Conservation (phyloP, 768 basidiomycete genomes). For the Pleurotus djamor region DNA sequence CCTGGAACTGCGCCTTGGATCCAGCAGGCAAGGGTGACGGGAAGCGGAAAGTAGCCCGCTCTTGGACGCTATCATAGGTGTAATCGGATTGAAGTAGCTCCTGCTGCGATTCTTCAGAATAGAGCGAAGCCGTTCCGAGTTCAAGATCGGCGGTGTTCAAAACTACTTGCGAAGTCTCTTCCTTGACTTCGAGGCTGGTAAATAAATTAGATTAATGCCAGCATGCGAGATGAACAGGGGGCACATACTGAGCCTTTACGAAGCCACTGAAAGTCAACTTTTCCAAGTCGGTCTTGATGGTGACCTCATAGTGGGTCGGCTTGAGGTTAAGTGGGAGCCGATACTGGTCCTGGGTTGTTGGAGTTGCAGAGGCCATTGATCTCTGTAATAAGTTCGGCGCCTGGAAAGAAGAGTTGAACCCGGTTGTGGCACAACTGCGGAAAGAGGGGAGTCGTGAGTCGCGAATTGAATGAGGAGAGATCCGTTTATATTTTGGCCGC, state of each 20-base stretch:
- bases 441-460: background rate
- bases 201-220: background rate
- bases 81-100: conserved; percentile 44
- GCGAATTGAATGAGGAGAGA: background rate
- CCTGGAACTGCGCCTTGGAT: conserved; percentile 66
- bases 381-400: conserved; percentile 14
- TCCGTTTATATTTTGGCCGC: conserved; percentile 2
- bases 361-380: conserved; percentile 23
- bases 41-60: conserved; percentile 66
- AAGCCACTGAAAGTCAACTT: conserved; percentile 75
- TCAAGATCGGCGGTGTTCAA: conserved; percentile 66
- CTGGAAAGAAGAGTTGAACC: conserved; percentile 9
- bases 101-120: conserved; percentile 49
- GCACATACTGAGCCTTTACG: conserved; percentile 63
- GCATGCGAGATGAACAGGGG: background rate
- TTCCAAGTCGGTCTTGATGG: conserved; percentile 80
- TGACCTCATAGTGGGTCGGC: conserved; percentile 77
- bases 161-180: conserved; percentile 57
- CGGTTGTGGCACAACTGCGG: background rate
- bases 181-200: conserved; percentile 58
- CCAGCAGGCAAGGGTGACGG: conserved; percentile 58
- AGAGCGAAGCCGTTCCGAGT: conserved; percentile 54
- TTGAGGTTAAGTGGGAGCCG: conserved; percentile 68
- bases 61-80: conserved; percentile 55
- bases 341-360: conserved; percentile 32